Conservation (phyloP, 441 rosid genomes). For the Capsella rubella region DNA sequence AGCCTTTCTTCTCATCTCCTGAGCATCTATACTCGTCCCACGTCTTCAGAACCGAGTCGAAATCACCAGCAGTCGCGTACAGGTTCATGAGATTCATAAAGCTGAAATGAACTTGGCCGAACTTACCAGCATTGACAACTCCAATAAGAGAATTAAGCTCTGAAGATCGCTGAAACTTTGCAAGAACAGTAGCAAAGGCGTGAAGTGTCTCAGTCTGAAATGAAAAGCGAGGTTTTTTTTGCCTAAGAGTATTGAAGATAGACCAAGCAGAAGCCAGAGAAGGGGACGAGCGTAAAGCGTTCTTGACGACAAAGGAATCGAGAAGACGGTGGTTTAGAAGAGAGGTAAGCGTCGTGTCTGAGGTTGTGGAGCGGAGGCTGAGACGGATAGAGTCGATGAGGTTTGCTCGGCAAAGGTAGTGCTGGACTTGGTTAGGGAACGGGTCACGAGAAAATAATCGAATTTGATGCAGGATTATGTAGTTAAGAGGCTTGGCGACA, state of each 20-base stretch:
- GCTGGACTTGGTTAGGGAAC: conserved; percentile 71
- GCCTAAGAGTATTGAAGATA: conserved; percentile 54
- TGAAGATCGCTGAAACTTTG: conserved; percentile 54
- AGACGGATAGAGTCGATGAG: conserved; percentile 76
- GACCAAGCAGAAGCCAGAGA: conserved; percentile 68
- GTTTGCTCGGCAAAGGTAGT: conserved; percentile 69
- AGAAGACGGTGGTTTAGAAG: conserved; percentile 65
- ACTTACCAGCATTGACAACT: conserved; percentile 57
- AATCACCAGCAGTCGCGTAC: conserved; percentile 64
- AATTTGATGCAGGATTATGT: conserved; percentile 43
- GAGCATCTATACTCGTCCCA: conserved; percentile 64
- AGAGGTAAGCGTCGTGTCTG: conserved; percentile 38
- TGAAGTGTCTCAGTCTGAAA: conserved; percentile 59
- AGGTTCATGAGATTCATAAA: conserved; percentile 77
- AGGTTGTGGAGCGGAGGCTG: conserved; percentile 58
- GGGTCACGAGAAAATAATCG: conserved; percentile 68
- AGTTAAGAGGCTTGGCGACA: conserved; percentile 28
- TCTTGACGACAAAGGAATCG: conserved; percentile 75
- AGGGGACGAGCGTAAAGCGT: conserved; percentile 77
- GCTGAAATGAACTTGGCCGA: conserved; percentile 55
- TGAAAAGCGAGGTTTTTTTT: conserved; percentile 45
- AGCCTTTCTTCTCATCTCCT: conserved; percentile 52
- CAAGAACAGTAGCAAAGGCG: conserved; percentile 77
- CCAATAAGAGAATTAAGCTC: conserved; percentile 62
- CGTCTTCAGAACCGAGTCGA: conserved; percentile 56